Evolutionary conservation across 2,329 filamentous ascomycete species (phyloP).

Genomic region (Verticillium albo-atrum): DNA sequence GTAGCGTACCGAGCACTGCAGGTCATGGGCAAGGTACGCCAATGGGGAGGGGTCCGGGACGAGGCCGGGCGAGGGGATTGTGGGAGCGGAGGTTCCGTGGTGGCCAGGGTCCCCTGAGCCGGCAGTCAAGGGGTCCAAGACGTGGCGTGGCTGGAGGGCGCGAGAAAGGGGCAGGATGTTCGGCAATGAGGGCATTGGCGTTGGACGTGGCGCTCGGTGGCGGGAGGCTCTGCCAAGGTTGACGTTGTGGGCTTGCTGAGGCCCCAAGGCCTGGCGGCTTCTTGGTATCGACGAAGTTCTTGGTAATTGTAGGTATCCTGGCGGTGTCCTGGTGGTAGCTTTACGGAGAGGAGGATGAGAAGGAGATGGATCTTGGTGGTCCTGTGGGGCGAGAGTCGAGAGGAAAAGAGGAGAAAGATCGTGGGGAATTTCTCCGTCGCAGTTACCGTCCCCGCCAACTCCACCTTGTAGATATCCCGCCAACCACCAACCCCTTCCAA

Average conservation of each 20-base stretch:
- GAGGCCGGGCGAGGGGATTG: neutral
- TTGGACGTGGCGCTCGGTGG: neutral
- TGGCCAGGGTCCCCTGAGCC: neutral
- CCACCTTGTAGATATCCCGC: slow-evolving; percentile 1
- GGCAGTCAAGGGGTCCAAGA: neutral
- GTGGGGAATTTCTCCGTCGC: neutral
- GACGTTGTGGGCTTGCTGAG: neutral
- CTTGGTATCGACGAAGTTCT: too few relatives aligned
- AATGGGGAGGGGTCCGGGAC: neutral
- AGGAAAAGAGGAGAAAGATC: neutral
- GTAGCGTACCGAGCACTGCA: neutral
- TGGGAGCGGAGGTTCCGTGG: neutral
- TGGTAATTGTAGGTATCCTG: neutral
- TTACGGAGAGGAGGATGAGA: neutral
- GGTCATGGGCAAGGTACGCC: neutral
- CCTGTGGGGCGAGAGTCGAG: neutral
- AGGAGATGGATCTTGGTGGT: neutral
- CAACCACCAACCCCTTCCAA: neutral
- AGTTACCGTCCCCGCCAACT: neutral
- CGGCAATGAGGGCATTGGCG: neutral
- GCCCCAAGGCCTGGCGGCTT: neutral
- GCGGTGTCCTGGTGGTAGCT: neutral
- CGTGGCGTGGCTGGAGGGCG: neutral
- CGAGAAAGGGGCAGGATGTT: neutral
- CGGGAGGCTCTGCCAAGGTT: neutral